A percentile compares a stretch with the other conserved stretches of the same genome.
Conservation (phyloP, 192 early-diverging fungal genomes). For the Entomortierella beljakovae region DNA sequence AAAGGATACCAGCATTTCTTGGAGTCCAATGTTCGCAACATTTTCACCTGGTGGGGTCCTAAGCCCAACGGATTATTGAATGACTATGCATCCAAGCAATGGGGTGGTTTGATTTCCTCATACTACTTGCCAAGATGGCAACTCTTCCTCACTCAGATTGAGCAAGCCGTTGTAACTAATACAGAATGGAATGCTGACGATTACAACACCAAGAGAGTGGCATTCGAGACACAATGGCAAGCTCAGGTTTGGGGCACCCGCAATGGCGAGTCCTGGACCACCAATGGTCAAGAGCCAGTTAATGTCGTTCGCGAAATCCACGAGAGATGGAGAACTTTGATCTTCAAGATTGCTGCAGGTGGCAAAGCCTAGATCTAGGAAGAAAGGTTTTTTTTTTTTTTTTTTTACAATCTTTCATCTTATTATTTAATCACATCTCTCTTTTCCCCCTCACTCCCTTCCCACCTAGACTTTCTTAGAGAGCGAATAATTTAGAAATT, state of each 20-base stretch:
- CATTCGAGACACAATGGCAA: slow-evolving; percentile 27
- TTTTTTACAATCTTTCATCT: too few species aligned
- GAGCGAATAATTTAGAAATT: too few species aligned
- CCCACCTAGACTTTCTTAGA: too few species aligned
- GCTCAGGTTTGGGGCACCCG: slow-evolving; percentile 23
- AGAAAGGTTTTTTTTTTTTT: background rate
- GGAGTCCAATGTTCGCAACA: slow-evolving; percentile 45
- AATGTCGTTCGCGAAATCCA: slow-evolving; percentile 32
- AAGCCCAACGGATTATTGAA: slow-evolving; percentile 11
- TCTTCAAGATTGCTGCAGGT: slow-evolving; percentile 22
- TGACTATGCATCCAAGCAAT: slow-evolving; percentile 46
- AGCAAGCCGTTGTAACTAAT: slow-evolving; percentile 13
- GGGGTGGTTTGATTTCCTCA: slow-evolving; percentile 35
- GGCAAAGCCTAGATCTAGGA: slow-evolving; percentile 17
- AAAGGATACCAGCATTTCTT: slow-evolving; percentile 36
- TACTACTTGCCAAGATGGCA: slow-evolving; percentile 41
- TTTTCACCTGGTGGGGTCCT: slow-evolving; percentile 50
- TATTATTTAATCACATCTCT: too few species aligned
- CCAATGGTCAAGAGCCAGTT: slow-evolving; percentile 36
- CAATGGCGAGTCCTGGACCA: slow-evolving; percentile 12
- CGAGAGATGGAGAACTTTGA: slow-evolving; percentile 6
- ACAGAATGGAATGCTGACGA: background rate
- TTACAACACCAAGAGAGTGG: slow-evolving; percentile 1
- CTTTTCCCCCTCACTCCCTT: too few species aligned
- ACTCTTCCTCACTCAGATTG: slow-evolving; percentile 30